These are phyloP conservation scores for Corylus americana DNA, from an alignment of 306 rosid genomes.

Conservation along the genomic window DNA sequence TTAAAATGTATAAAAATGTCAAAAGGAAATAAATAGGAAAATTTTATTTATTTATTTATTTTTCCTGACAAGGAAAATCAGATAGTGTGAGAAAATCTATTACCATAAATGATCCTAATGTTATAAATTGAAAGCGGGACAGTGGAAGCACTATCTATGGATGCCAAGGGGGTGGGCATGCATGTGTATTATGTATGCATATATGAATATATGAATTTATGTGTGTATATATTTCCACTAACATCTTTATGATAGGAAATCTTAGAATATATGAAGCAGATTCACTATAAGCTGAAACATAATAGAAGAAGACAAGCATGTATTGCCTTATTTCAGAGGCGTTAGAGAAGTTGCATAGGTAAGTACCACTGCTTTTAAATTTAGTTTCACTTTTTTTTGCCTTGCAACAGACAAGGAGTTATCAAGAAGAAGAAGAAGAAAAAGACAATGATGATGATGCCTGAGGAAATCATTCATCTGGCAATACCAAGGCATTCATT, in stretches of 20 bases:
- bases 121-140: neutral
- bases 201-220: neutral
- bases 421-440: neutral
- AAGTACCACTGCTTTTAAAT: neutral
- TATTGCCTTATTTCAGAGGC: neutral
- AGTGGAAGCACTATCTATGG: neutral
- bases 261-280: neutral
- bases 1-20: conserved; percentile 8
- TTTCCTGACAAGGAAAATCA: neutral
- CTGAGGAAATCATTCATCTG: neutral
- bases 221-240: neutral
- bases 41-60: neutral
- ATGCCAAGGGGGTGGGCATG: neutral
- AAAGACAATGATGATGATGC: neutral
- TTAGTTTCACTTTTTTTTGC: neutral
- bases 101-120: neutral
- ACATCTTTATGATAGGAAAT: neutral
- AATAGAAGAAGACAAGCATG: neutral
- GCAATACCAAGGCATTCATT: neutral
- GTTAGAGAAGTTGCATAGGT: neutral
- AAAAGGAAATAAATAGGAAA: conserved; percentile 12
- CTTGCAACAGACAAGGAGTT: neutral
- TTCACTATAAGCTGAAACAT: neutral
- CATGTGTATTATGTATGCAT: neutral
- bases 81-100: neutral